Conservation (phyloP, 2,329 filamentous ascomycete genomes). For the Scedosporium apiospermum region DNA sequence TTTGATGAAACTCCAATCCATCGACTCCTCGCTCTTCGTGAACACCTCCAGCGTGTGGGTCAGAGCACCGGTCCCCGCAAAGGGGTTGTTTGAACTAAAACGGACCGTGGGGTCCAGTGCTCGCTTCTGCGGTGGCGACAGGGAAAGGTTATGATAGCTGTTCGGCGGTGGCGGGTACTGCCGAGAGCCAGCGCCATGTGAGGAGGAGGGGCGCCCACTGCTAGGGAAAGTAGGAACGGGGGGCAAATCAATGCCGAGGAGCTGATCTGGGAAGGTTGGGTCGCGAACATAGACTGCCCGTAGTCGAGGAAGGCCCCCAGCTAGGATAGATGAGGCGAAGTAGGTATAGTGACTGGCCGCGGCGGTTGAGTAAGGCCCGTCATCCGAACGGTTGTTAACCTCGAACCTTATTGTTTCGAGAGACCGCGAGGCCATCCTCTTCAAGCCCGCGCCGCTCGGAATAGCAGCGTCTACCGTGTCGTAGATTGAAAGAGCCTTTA, state of each 20-base stretch:
- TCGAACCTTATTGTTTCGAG: constrained; percentile 73
- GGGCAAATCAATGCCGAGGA: constrained; percentile 60
- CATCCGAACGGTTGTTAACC: constrained; percentile 52
- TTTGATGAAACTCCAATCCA: constrained; percentile 49
- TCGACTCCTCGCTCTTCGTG: constrained; percentile 47
- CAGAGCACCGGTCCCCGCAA: constrained; percentile 31
- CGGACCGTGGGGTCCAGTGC: constrained; percentile 26
- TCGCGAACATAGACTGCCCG: constrained; percentile 78
- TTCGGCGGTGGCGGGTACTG: constrained; percentile 14
- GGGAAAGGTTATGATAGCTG: constrained; percentile 15
- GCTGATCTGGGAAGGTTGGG: constrained; percentile 68
- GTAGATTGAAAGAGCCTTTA: constrained; percentile 48
- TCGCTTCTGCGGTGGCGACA: constrained; percentile 16
- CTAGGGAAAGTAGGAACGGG: constrained; percentile 39
- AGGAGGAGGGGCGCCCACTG: constrained; percentile 23
- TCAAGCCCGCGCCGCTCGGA: constrained; percentile 35
- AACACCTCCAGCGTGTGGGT: constrained; percentile 50
- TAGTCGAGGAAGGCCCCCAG: constrained; percentile 64
- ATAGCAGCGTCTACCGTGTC: constrained; percentile 40
- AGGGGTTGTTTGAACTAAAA: constrained; percentile 54
- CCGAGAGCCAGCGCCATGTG: constrained; percentile 18
- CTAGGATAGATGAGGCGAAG: constrained; percentile 71
- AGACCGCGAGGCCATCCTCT: constrained; percentile 57
- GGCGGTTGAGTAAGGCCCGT: constrained; percentile 47
- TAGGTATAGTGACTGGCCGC: constrained; percentile 70